Evolutionary conservation across 257 asterid genomes (phyloP), one percentile per base, ranked within the genome.

Genomic region (Prunella vulgaris): DNA sequence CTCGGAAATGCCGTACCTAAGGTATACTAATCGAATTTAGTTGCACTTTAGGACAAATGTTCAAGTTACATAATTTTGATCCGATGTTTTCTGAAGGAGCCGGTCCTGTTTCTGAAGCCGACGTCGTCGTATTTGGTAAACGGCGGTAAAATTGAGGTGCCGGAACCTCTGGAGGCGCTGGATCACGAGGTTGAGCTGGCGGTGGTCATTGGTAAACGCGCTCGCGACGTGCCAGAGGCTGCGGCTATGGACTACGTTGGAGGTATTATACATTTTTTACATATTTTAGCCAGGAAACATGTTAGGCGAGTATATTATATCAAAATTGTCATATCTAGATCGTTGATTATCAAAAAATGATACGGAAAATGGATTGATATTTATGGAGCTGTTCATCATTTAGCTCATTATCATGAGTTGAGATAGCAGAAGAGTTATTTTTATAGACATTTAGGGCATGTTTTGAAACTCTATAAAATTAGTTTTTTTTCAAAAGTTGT

Each of bases 171-270:
- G 81, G 89, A 81, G 65, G 85, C 92, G 40, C 85, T 90, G 75
- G 90, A 93, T 85, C 96, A 88, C 60, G 98, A 93, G 87, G 98
- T 90, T 79, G 98, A 93, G 87, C 82, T 93, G 79, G 98, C 98
- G 35, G 96, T 93, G 75, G 88, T 93, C 69, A 93, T 90, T 51
- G 88, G 89, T 75, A 77, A 82, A 84, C 91, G 87, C 54, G 98
- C 92, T 22, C 89, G 95, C 15, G 96, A 90, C 48, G 95, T 93
- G 74, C 81, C 98, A 0, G 96, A 90, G 77, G 83, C 92, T 5
- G 33, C 77, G 22, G 98, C 98, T 20, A 88, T 90, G 97, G 85
- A 90, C 65, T 87, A 84, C 69, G 82, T 93, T 22, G 96, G 96
- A 87, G 97, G 97, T 93, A 64, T 59, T 5, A 12, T 49, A 17